Base-by-base conservation (phyloP, 768 basidiomycete genomes). In the Pleurotus sapidus region DNA sequence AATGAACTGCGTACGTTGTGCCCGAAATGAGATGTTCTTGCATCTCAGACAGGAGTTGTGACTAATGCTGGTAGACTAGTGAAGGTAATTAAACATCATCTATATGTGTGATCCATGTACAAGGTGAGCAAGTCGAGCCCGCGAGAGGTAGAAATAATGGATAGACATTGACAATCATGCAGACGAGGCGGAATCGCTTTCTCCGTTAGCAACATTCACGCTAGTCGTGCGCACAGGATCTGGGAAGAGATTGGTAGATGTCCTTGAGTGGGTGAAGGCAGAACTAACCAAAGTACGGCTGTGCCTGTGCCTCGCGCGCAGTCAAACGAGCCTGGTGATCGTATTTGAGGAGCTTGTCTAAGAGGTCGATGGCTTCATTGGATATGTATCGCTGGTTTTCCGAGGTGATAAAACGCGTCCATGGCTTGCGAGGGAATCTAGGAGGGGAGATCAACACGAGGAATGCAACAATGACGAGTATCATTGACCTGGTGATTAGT, bases 301-400 rank as follows among this genome's bases (percentile, higher is more conserved):
- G 95, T 15, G 78, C 79, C 69, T 96, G 94, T 5, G 93, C 93
- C 71, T 98, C 96, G 60, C 87, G 85, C 51, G 96, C 96, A 5
- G 96, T 98, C 58, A 98, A 78, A 55, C 96, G 87, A 68, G 96
- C 95, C 76, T 97, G 95, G 68, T 98, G 96, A 69, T 98, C 96
- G 71, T 98, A 98, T 54, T 93, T 88, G 68, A 97, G 81, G 37
- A 98, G 81, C 74, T 95, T 95, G 75, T 98, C 96, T 59, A 98
- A 74, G 67, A 98, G 88, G 76, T 97, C 95, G 65, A 98, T 91
- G 34, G 95, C 96, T 66, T 98, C 96, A 68, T 94, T 98, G 20
- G 93, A 93, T 65, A 98, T 94, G 72, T 92, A 97, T 57, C 94
- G 85, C 71, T 96, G 94, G 68, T 97, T 97, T 70, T 95, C 93